Evolutionary conservation across 768 basidiomycete species (phyloP), one percentile per base, ranked within the genome.

Genomic region (Melanogaster broomeanus): DNA sequence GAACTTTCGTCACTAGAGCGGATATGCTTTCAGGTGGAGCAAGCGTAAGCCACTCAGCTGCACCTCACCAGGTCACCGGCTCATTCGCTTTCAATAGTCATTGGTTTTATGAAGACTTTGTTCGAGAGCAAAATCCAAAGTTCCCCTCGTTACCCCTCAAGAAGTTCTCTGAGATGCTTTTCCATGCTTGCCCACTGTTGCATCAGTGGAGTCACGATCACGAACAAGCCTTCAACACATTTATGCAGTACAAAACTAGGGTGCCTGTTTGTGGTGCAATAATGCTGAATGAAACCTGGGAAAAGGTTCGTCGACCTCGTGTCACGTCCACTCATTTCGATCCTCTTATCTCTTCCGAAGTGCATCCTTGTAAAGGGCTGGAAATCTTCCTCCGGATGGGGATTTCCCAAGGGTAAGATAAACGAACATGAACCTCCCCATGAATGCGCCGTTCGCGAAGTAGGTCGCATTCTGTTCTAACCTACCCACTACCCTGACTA

Each of bases 341-440:
- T 50, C 37, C 37, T 28, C 18, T 38, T 19, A 51, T 52, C 55
- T 49, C 31, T 49, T 43, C 45, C 46, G 19, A 65, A 98, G 95
- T 94, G 92, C 64, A 78, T 99, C n/a, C 81, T 99, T 53, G 97
- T 99, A 52, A 94, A 97, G 71, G 97, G 97, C 7, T 98, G 93
- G 93, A 98, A 97, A 70, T 84, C 92, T 31, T 90, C 88, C 18
- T 90, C 97, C 2, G 92, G 93, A 7, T 99, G 97, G 97, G 89
- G 93, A n/a, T 99, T 98, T 70, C 97, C 97, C 7, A 91, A 96
- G 67, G 97, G 97, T n/a, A 99, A 99, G 74, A 98, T 98, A 69
- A 99, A 99, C 62, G 87, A 95, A 67, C 82, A 89, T 53, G 97
- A 99, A 67, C 83, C 87, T 8, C 81, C 86, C 49, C 79, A 81